phyloP scores from a whole-genome alignment of 192 early-diverging fungal species.

The Gorgonomyces haynaldii region DNA sequence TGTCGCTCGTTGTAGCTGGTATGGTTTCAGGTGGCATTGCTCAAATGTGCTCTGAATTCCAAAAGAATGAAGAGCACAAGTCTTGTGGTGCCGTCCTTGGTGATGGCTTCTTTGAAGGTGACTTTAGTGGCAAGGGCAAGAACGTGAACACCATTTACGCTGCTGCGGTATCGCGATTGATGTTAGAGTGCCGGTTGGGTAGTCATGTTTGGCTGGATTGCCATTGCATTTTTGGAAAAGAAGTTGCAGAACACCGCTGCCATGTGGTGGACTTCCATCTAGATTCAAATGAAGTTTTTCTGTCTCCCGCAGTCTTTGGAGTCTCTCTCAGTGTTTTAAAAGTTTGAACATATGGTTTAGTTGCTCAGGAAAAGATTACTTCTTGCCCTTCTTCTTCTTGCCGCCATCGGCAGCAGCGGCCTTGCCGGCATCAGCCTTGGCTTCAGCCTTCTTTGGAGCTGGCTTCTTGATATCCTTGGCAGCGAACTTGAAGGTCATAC shows the following conservation, averaged over 20 bases:
- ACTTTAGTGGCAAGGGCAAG: slow-evolving; percentile 15
- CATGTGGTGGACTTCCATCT: no score
- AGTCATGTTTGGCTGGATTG: slow-evolving; percentile 15
- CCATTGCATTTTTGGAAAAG: no score
- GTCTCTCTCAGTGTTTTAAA: no score
- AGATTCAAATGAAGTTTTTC: no score
- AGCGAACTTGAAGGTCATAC: slow-evolving; percentile 90
- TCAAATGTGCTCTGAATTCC: slow-evolving; percentile 19
- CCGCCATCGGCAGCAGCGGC: slow-evolving; percentile 3
- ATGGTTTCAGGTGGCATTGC: slow-evolving; percentile 19
- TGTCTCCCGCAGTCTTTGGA: no score
- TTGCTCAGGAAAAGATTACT: slow-evolving; percentile 14
- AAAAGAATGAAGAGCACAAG: slow-evolving; percentile 3
- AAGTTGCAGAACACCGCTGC: no score
- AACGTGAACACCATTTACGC: slow-evolving; percentile 17
- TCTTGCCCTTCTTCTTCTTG: slow-evolving; percentile 31
- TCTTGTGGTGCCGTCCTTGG: slow-evolving; percentile 14
- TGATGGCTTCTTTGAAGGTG: slow-evolving; percentile 23
- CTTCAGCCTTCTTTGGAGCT: slow-evolving; percentile 49
- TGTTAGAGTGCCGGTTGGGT: slow-evolving; percentile 18
- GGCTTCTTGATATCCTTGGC: slow-evolving; percentile 10
- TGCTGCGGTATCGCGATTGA: no score
- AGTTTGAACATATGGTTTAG: no score
- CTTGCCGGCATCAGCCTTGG: slow-evolving; percentile 16
- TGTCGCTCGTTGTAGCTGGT: slow-evolving; percentile 14